A percentile compares a stretch with the other conserved stretches of the same genome.
Evolutionary conservation across 106 monocot species (phyloP).

Genomic region (Dioscorea dumetorum): DNA sequence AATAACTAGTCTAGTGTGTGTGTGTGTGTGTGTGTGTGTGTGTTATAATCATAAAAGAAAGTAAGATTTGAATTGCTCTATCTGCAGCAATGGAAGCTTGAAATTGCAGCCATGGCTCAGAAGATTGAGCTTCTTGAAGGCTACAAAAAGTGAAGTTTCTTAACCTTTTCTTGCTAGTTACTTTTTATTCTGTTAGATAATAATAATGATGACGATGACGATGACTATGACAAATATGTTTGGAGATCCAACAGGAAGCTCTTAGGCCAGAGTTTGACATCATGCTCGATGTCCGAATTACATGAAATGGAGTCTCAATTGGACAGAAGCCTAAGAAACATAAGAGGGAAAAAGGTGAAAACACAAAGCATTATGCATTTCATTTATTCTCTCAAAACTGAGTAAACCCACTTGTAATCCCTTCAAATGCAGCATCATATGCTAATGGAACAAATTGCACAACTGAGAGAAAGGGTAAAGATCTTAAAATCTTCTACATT

Average conservation of each 20-base stretch:
- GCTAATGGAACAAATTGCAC: constrained; percentile 5
- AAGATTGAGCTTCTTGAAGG: constrained; percentile 20
- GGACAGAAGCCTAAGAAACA: constrained; percentile 18
- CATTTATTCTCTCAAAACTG: not conserved
- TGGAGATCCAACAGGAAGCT: constrained; percentile 17
- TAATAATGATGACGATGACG: too few relatives aligned
- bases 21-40: not conserved
- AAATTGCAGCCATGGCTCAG: constrained; percentile 10
- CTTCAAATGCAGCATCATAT: not conserved
- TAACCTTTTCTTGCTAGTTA: not conserved
- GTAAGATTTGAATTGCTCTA: not conserved
- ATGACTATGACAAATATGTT: not conserved
- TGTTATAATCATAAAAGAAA: not conserved
- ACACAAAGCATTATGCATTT: not conserved
- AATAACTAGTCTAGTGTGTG: not conserved
- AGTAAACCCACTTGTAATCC: not conserved
- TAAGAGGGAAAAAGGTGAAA: constrained; percentile 23
- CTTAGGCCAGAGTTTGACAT: constrained; percentile 15
- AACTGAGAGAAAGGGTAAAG: constrained; percentile 14
- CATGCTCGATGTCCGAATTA: constrained; percentile 14
- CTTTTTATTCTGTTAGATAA: not conserved
- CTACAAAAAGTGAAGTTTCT: constrained; percentile 3
- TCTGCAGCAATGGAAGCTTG: constrained; percentile 16
- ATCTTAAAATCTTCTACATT: not conserved
- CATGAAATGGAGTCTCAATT: constrained; percentile 22